Base-by-base conservation (phyloP, 805 yeast genomes). In the Candida montana region DNA sequence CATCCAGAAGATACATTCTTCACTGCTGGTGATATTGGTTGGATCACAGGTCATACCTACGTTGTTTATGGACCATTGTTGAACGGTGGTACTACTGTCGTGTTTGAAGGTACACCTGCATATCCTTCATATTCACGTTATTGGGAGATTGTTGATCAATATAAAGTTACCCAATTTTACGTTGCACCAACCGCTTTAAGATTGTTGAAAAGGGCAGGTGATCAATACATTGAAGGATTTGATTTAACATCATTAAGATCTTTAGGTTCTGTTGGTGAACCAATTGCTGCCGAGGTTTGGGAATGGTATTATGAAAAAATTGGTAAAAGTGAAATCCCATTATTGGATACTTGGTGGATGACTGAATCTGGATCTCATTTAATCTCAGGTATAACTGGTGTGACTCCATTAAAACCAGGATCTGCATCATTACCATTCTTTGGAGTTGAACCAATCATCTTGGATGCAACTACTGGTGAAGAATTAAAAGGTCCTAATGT, bases 11-110 rank as follows among this genome's bases (percentile, higher is more conserved):
- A 85, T 59, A 69, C 78, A 12, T 70, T 85, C 43, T 85, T 85
- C 72, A 84, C 93, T 15, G 93, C 95, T 24, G 95, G 93, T 59
- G 95, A 85, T 65, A 83, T 85, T 40, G 95, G 95, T 56, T 85
- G 95, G 95, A 83, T 85, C 56, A 85, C 95, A 7, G 95, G 95
- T 44, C 95, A 85, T 65, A 74, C 93, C 10, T 85, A 85, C 55
- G 89, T 79, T 16, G 76, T 84, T 37, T 85, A 85, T 60, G 95
- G 95, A 42, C 95, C 95, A 30, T 69, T 85, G 58, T 62, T 75
- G 24, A 71, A 75, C 52, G 95, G 95, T 60, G 79, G 83, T 42
- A 79, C 95, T 26, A 79, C 93, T 17, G 74, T 85, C 34, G 83
- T 85, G 28, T 85, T 83, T 58, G 95, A 85, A 68, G 90, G 91